phyloP scores from a whole-genome alignment of 257 asterid species.

The Lycium ferocissimum region DNA sequence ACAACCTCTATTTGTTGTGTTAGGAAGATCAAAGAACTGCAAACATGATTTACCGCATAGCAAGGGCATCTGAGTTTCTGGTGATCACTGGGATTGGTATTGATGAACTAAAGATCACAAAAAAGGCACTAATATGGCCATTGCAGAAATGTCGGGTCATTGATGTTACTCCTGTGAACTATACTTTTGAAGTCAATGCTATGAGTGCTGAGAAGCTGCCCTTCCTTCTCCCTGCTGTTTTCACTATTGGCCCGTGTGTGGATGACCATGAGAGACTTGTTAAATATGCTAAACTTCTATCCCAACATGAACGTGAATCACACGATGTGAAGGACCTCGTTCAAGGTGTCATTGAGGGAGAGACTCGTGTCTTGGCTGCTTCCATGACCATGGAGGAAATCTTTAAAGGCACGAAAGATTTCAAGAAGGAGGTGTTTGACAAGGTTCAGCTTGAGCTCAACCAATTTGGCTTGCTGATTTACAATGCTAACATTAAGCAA shows the following conservation, averaged over 20 bases:
- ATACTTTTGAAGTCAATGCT: slow-evolving; percentile 77
- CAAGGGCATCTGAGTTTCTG: slow-evolving; percentile 66
- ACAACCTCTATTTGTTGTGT: slow-evolving; percentile 1
- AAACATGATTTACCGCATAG: slow-evolving; percentile 49
- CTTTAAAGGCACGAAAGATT: slow-evolving; percentile 62
- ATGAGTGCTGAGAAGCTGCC: slow-evolving; percentile 83
- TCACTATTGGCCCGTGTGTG: slow-evolving; percentile 63
- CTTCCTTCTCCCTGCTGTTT: slow-evolving; percentile 69
- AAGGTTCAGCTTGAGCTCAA: slow-evolving; percentile 69
- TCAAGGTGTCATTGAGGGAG: slow-evolving; percentile 72
- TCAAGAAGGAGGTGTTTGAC: slow-evolving; percentile 66
- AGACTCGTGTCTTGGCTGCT: slow-evolving; percentile 69
- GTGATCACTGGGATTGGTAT: slow-evolving; percentile 66
- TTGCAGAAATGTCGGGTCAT: slow-evolving; percentile 54
- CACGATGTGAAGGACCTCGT: slow-evolving; percentile 62
- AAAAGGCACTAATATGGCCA: slow-evolving; percentile 63
- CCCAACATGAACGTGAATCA: slow-evolving; percentile 63
- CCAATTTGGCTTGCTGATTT: slow-evolving; percentile 64
- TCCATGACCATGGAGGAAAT: slow-evolving; percentile 77
- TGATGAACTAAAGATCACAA: slow-evolving; percentile 50
- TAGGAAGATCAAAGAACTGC: slow-evolving; percentile 11
- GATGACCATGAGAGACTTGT: slow-evolving; percentile 51
- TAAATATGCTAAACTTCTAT: slow-evolving; percentile 64
- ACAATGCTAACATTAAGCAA: slow-evolving; percentile 73
- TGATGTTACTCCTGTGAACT: slow-evolving; percentile 66